A percentile compares a stretch with the other conserved stretches of the same genome.
phyloP scores from a whole-genome alignment of 177 flowering plant species.

The Vitis hybrid region DNA sequence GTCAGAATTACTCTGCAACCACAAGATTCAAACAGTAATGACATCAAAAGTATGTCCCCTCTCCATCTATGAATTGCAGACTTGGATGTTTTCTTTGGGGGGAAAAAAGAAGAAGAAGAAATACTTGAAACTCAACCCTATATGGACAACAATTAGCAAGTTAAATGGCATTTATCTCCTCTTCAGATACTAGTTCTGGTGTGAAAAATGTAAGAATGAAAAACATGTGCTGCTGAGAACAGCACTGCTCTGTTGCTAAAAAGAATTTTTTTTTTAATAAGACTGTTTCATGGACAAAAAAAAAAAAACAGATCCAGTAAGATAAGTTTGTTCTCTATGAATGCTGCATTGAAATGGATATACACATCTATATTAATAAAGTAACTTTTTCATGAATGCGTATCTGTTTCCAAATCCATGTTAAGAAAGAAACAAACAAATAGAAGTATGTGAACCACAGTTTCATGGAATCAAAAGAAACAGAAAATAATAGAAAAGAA shows the following conservation, averaged over 20 bases:
- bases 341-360: background rate
- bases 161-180: background rate
- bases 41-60: background rate
- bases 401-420: background rate
- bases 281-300: too few relatives aligned
- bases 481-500: too few relatives aligned
- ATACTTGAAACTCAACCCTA: background rate
- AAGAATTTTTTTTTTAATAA: too few relatives aligned
- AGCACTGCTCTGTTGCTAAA: background rate
- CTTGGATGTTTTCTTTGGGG: background rate
- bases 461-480: too few relatives aligned
- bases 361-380: background rate
- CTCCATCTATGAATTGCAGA: background rate
- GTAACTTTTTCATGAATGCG: background rate
- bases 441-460: too few relatives aligned
- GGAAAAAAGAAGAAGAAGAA: background rate
- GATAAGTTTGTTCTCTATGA: too few relatives aligned
- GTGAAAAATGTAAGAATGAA: background rate
- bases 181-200: background rate
- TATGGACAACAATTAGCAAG: background rate
- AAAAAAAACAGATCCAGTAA: too few relatives aligned
- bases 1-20: slow-evolving; percentile 71
- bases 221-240: background rate
- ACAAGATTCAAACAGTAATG: slow-evolving; percentile 2
- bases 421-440: background rate